A percentile compares a stretch with the other conserved stretches of the same genome.
Evolutionary conservation across 768 basidiomycete species (phyloP).

Genomic region (Tulasnella sp.): DNA sequence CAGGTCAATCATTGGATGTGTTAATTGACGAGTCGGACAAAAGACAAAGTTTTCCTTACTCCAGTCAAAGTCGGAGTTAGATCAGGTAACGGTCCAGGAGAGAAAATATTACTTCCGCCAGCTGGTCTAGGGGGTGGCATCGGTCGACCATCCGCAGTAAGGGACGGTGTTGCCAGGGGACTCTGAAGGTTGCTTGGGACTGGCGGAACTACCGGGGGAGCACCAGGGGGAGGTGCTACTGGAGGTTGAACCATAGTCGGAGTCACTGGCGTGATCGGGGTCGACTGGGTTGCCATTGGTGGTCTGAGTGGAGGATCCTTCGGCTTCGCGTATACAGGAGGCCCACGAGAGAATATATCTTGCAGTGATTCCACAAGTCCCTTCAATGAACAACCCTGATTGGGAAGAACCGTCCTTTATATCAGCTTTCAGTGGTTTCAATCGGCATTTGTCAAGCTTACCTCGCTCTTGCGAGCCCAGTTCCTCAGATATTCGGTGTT

Average conservation of each 20-base stretch:
- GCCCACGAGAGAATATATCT: constrained; percentile 68
- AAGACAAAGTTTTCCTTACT: too few relatives aligned
- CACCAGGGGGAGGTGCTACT: constrained; percentile 16
- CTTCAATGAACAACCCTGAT: constrained; percentile 62
- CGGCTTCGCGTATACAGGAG: constrained; percentile 85
- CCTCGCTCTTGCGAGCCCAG: constrained; percentile 81
- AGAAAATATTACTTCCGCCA: background rate
- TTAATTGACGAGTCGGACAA: too few relatives aligned
- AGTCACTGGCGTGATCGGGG: constrained; percentile 9
- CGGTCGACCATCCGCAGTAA: background rate
- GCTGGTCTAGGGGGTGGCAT: background rate
- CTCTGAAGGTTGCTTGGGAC: constrained; percentile 17
- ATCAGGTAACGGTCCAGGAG: background rate
- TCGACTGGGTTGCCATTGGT: background rate
- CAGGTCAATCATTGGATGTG: background rate
- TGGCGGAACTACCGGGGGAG: constrained; percentile 19
- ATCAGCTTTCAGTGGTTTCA: background rate
- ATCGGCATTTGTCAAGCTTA: constrained; percentile 31
- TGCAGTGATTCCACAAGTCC: constrained; percentile 68
- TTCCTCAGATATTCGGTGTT: constrained; percentile 53
- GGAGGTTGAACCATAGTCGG: constrained; percentile 16
- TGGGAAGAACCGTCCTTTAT: background rate
- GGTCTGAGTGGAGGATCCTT: constrained; percentile 21
- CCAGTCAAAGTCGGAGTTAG: background rate
- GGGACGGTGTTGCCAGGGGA: constrained; percentile 17